Evolutionary conservation across 345 rosid genomes (phyloP), one percentile per base, ranked within the genome.

Genomic region (Nasturtium officinale): DNA sequence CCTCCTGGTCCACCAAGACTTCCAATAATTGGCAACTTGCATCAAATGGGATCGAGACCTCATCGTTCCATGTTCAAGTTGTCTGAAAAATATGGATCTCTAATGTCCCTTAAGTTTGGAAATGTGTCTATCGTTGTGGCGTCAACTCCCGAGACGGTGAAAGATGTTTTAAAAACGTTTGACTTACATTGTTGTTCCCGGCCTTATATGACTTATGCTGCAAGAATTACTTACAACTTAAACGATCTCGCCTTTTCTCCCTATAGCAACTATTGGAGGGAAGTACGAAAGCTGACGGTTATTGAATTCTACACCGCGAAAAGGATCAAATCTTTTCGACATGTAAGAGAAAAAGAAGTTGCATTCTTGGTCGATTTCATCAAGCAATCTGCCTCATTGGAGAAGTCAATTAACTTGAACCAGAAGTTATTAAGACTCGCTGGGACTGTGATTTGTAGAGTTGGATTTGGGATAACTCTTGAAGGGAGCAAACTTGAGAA

Each of bases 51-150:
- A 20, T 30, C 67, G 1, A 20, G 53, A 28, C 83, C 82, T 8
- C 87, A 82, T 28, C 80, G 70, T 51, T 43, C 82, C 0, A 56
- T 82, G 5, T 46, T 45, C 54, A 46, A 75, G 0, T 64, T 84
- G 23, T 73, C 90, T 53, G 53, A 53, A 16, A 66, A 79, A 56
- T 78, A 89, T 5, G 90, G 89, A 12, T 76, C 81, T 1, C 63
- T 84, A 58, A 67, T 89, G 82, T 75, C 65, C 9, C 46, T 87
- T 5, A 78, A 52, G 23, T 81, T 85, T 0, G 89, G 89, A 9
- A 61, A 17, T 5, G 72, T 79, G 1, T 79, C 84, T 0, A 65
- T 80, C 7, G 51, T 84, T 5, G 74, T 87, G 6, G 79, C 84
- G 8, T 83, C 85, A 9, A 80, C 84, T 0, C 76, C 88, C 1